Base-by-base conservation (phyloP, 106 monocot genomes). In the Platanthera zijinensis region DNA sequence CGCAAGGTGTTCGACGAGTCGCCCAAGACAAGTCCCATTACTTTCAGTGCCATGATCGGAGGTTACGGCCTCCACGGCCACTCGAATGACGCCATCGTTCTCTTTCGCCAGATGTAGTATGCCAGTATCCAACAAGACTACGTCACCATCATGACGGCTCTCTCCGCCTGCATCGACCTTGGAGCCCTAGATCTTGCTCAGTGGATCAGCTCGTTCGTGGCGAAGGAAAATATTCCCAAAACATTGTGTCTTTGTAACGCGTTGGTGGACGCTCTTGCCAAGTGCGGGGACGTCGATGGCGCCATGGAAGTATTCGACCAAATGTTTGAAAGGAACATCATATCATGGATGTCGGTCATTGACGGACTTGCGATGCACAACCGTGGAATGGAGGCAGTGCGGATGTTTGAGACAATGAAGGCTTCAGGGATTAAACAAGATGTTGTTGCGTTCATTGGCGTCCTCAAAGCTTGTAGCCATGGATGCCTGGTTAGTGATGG, bases 1-100 rank as follows among this genome's bases (percentile, higher is more conserved):
- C 80, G 83, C 54, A 85, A 82, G 72, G 77, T 89, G 80, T 89
- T 92, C 22, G 87, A 88, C 18, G 47, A 72, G 50, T 83, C 45
- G 75, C 77, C 77, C 4, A 70, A 67, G 54, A 53, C 80, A 47
- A 83, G 73, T 21, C 52, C 78, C 5, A 87, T 93, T 52, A 79
- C 90, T 0, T 93, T 89, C 86, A 93, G 90, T 50, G 90, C 84
- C 5, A 84, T 93, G 80, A 93, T 93, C 18, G 85, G 85, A 15
- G 93, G 87, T 39, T 86, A 78, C 53, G 76, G 86, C 39, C 82
- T 82, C 19, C 82, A 80, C 3, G 83, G 90, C 8, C 77, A 75
- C n/a, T 87, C 86, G n/a, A 64, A 74, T 49, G 84, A 84, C 14
- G 89, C 87, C 6, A 66, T 93, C 10, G 12, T 28, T 2, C 80